Base-by-base conservation (phyloP, 164 flowering plant species). In the Macadamia tetraphylla region DNA sequence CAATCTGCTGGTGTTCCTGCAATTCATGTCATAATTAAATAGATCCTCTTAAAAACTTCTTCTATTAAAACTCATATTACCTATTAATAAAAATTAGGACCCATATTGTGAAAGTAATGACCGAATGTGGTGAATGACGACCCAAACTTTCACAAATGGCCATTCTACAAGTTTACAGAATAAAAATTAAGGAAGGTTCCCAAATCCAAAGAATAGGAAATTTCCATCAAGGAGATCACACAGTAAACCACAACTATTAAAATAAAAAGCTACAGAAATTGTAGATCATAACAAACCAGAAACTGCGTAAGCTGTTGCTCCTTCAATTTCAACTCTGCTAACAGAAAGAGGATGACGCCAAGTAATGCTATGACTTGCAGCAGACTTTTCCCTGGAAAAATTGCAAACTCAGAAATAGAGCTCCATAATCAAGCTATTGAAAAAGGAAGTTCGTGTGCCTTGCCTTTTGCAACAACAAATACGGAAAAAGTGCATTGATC, bases 1-100 rank as follows among this genome's bases (percentile, higher is more conserved):
- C 91, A 87, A 77, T 93, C 98, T 48, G 94, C 97, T 23, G 98
- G 98, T 43, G 90, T 89, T 70, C 98, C 98, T 93, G 82, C 69
- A 80, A 60, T 9, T 30, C 68, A 31, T 18, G 69, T n/a, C 58
- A 15, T 35, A 44, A 48, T 31, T 57, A 64, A 9, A 43, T 31
- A 46, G 40, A 35, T 35, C 35, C 14, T 29, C 10, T 31, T 14
- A 31, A 11, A 60, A 32, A 31, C 6, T 31, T 31, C 6, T 42
- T 58, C n/a, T 42, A n/a, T 23, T 23, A 23, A 23, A 23, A 23
- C 23, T 23, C 23, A 23, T 23, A 23, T 23, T 23, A 23, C 23
- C 23, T 23, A 23, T 23, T 23, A 23, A 23, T 23, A 23, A 23
- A 23, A 23, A 58, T 58, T 6, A 18, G 8, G 30, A 57, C 3